phyloP scores from a whole-genome alignment of 2,329 filamentous ascomycete species.

The Ceratocystis harringtonii region DNA sequence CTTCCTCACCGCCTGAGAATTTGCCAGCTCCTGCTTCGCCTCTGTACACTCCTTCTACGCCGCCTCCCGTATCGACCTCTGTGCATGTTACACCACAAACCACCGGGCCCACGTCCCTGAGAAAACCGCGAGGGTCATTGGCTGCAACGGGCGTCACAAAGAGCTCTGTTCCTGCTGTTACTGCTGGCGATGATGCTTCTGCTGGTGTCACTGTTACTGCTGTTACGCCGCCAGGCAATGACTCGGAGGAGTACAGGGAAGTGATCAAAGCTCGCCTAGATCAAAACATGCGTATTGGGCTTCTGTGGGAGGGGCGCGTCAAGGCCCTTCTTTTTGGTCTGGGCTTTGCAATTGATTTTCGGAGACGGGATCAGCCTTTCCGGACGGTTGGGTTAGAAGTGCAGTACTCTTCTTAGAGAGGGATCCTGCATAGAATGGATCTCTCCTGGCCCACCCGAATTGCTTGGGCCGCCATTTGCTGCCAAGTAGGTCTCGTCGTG shows the following conservation, averaged over 20 bases:
- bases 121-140: background rate
- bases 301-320: slow-evolving; percentile 84
- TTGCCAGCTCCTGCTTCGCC: background rate
- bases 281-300: slow-evolving; percentile 69
- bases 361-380: slow-evolving; percentile 60
- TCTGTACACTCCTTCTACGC: slow-evolving; percentile 1
- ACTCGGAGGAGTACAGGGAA: slow-evolving; percentile 53
- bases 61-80: background rate
- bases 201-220: background rate
- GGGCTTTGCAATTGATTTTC: slow-evolving; percentile 71
- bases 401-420: slow-evolving; percentile 60
- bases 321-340: slow-evolving; percentile 89
- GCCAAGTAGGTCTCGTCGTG: background rate
- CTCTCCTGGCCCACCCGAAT: background rate
- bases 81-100: background rate
- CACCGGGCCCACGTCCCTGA: slow-evolving; percentile 8
- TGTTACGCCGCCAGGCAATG: slow-evolving; percentile 19
- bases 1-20: background rate
- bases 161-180: background rate
- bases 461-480: background rate
- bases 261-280: slow-evolving; percentile 84
- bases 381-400: slow-evolving; percentile 63
- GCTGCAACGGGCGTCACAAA: background rate
- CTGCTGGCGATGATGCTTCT: background rate
- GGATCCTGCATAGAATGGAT: background rate